Conservation (phyloP, 139 green algal genomes). For the Spirogloea muscicola region DNA sequence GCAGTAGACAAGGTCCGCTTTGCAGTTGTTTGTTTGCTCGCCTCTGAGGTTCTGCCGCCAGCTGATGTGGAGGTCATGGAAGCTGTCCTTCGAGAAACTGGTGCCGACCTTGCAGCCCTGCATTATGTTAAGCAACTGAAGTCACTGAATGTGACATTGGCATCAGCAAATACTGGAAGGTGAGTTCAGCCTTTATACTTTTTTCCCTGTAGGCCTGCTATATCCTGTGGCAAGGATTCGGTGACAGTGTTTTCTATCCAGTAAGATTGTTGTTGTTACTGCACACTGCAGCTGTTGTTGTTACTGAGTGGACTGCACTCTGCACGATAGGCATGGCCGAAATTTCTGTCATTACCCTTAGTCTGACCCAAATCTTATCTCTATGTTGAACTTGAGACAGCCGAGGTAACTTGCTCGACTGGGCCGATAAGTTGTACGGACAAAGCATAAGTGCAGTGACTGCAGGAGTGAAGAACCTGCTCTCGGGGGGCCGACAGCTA, state of each 20-base stretch:
- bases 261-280: no score
- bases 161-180: constrained; percentile 48
- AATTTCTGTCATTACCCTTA: no score
- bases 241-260: no score
- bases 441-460: constrained; percentile 74
- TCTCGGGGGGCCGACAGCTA: constrained; percentile 63
- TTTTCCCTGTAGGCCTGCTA: no score
- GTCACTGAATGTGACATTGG: constrained; percentile 71
- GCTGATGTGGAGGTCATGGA: constrained; percentile 57
- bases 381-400: no score
- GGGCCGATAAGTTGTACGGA: constrained; percentile 79
- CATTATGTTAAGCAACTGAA: constrained; percentile 84
- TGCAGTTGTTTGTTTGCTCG: constrained; percentile 82
- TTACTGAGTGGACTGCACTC: no score
- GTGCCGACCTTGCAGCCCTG: constrained; percentile 74
- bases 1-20: constrained; percentile 84
- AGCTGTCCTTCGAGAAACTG: constrained; percentile 48
- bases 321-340: no score
- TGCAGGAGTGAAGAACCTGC: constrained; percentile 87
- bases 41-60: constrained; percentile 45
- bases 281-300: no score
- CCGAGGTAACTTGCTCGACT: constrained; percentile 78
- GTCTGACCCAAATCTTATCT: no score
- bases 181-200: no score
- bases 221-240: no score